Evolutionary conservation across 768 basidiomycete species (phyloP).

Genomic region (Imleria badia): DNA sequence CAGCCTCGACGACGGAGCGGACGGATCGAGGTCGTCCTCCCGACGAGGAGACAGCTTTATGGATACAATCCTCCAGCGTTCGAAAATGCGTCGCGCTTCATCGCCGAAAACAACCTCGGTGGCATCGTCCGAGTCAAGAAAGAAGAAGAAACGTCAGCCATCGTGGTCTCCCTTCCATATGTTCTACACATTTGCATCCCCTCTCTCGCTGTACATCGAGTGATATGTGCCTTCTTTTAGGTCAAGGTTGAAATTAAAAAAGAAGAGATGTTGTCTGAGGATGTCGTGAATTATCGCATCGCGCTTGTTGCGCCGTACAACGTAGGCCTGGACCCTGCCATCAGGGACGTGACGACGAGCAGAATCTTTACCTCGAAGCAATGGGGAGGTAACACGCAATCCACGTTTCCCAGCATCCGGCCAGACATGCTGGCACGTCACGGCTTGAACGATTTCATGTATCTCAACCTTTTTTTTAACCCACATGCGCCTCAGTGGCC

Average conservation of each 20-base stretch:
- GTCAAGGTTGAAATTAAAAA: slow-evolving; percentile 14
- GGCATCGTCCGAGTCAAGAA: slow-evolving; percentile 9
- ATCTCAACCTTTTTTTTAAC: slow-evolving; percentile 16
- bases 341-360: slow-evolving; percentile 18
- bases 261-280: slow-evolving; percentile 21
- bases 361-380: slow-evolving; percentile 14
- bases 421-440: slow-evolving; percentile 12
- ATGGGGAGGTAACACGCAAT: slow-evolving; percentile 20
- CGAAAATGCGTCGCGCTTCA: slow-evolving; percentile 9
- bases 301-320: slow-evolving; percentile 2
- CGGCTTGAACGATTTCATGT: slow-evolving; percentile 21
- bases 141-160: slow-evolving; percentile 6
- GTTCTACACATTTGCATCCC: neutral
- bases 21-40: slow-evolving; percentile 10
- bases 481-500: slow-evolving; percentile 17
- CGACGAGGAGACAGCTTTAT: slow-evolving; percentile 9
- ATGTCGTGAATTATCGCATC: slow-evolving; percentile 16
- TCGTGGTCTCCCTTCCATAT: neutral
- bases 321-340: slow-evolving; percentile 10
- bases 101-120: slow-evolving; percentile 8
- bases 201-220: neutral
- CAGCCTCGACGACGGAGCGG: neutral
- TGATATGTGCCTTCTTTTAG: neutral
- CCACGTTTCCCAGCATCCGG: slow-evolving; percentile 15
- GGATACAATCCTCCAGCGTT: slow-evolving; percentile 4